A percentile compares a stretch with the other conserved stretches of the same genome.
Conservation (phyloP, 768 basidiomycete species). For the Leccinum arenicola region DNA sequence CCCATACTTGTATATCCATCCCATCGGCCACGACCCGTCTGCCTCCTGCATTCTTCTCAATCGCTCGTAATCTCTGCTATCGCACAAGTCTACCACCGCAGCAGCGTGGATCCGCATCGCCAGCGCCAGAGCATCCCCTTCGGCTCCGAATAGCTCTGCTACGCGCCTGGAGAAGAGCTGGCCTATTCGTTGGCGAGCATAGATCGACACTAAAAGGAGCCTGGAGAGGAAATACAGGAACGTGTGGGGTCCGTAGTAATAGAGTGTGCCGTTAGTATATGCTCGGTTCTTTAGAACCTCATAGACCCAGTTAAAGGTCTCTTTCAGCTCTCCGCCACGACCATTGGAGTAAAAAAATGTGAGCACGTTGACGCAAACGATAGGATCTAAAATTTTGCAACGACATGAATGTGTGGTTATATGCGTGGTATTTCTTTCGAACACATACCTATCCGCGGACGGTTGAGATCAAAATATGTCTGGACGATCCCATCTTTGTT, state of each 20-base stretch:
- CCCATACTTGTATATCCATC: constrained; percentile 19
- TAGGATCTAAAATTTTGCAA: constrained; percentile 8
- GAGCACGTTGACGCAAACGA: constrained; percentile 21
- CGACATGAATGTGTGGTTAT: not conserved
- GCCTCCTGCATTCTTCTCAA: constrained; percentile 16
- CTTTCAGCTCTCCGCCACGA: constrained; percentile 14
- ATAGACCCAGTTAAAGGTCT: constrained; percentile 23
- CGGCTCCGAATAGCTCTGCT: constrained; percentile 12
- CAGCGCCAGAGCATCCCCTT: constrained; percentile 20
- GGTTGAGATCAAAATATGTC: constrained; percentile 18
- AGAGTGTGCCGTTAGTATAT: constrained; percentile 18
- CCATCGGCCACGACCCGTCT: constrained; percentile 22
- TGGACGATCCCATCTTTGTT: constrained; percentile 22
- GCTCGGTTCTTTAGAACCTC: constrained; percentile 22
- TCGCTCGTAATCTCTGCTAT: constrained; percentile 17
- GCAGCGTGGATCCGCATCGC: constrained; percentile 19
- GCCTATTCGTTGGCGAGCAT: constrained; percentile 13
- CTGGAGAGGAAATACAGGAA: constrained; percentile 25
- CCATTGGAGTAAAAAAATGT: constrained; percentile 21
- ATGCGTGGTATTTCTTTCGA: not conserved
- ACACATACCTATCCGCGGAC: constrained; percentile 21
- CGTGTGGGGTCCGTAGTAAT: constrained; percentile 17
- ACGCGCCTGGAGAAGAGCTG: constrained; percentile 17
- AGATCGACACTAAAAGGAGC: constrained; percentile 16
- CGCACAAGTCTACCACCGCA: constrained; percentile 6